Evolutionary conservation across 257 asterid species (phyloP).

Genomic region (Ophiorrhiza pumila): DNA sequence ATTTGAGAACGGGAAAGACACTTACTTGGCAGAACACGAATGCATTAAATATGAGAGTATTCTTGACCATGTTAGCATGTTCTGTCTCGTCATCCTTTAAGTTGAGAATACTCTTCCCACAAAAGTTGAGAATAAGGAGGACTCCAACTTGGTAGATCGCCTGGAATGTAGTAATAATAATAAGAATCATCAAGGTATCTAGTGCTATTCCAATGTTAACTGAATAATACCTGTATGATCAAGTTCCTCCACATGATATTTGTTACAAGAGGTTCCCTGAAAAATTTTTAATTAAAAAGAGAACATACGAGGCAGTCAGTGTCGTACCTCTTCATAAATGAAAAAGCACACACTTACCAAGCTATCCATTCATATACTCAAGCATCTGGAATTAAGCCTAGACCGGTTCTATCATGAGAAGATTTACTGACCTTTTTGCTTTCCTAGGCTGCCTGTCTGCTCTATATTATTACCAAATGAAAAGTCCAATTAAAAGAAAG

Average conservation of each 20-base stretch:
- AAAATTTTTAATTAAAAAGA: conserved; percentile 17
- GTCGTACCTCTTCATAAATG: neutral
- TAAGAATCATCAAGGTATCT: neutral
- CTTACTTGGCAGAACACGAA: conserved; percentile 96
- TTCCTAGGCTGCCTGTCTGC: neutral
- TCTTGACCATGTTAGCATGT: conserved; percentile 69
- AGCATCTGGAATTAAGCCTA: neutral
- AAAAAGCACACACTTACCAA: neutral
- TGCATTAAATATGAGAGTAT: conserved; percentile 71
- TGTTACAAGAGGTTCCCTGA: conserved; percentile 91
- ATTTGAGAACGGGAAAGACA: conserved; percentile 10
- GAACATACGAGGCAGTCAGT: conserved; percentile 10
- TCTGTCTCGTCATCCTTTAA: conserved; percentile 36
- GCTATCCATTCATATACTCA: neutral
- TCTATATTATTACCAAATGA: neutral
- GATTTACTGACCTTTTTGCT: neutral
- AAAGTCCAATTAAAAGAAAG: neutral
- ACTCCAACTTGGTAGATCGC: conserved; percentile 76
- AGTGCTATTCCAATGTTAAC: neutral
- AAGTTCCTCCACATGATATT: conserved; percentile 98
- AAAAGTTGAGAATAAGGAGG: conserved; percentile 68
- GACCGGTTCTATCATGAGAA: neutral
- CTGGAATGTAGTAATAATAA: conserved; percentile 28
- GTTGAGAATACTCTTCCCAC: conserved; percentile 56
- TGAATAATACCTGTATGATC: conserved; percentile 56